A percentile compares a stretch with the other conserved stretches of the same genome.
Conservation (phyloP, 495 filamentous ascomycete genomes). For the Penicillium coffeae region DNA sequence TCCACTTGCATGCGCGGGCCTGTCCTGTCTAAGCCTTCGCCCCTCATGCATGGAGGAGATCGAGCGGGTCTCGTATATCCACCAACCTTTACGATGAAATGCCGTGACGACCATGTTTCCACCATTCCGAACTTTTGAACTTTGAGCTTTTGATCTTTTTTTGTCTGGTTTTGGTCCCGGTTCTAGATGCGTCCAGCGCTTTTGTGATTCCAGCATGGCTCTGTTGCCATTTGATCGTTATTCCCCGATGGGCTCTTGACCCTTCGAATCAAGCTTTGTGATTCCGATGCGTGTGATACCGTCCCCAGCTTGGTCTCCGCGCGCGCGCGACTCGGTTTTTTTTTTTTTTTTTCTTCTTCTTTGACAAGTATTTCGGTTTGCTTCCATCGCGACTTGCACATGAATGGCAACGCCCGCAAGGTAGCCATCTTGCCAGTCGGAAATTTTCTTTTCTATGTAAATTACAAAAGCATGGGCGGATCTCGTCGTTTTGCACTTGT, state of each 20-base stretch:
- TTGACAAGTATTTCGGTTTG: constrained; percentile 6
- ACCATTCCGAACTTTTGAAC: constrained; percentile 9
- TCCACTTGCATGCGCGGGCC: neutral
- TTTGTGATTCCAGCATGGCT: neutral
- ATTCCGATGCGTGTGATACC: too few species aligned
- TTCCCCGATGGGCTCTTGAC: neutral
- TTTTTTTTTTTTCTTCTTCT: constrained; percentile 1
- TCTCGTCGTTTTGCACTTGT: constrained; percentile 24
- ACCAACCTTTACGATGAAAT: constrained; percentile 32
- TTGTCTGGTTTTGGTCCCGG: constrained; percentile 11
- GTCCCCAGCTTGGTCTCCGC: too few species aligned
- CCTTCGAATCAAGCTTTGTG: too few species aligned
- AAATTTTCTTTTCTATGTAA: constrained; percentile 30
- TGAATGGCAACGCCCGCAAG: too few species aligned
- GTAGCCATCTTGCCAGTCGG: too few species aligned
- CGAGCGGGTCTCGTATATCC: neutral
- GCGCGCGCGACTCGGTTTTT: constrained; percentile 4
- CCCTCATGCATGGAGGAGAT: neutral
- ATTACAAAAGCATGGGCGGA: constrained; percentile 46
- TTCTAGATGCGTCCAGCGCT: constrained; percentile 21
- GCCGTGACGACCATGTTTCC: constrained; percentile 28
- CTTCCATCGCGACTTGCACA: constrained; percentile 10
- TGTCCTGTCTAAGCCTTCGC: neutral
- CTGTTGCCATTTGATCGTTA: neutral
- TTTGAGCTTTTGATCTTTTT: neutral